phyloP scores from a whole-genome alignment of 345 rosid genomes.

The Viola odorata region DNA sequence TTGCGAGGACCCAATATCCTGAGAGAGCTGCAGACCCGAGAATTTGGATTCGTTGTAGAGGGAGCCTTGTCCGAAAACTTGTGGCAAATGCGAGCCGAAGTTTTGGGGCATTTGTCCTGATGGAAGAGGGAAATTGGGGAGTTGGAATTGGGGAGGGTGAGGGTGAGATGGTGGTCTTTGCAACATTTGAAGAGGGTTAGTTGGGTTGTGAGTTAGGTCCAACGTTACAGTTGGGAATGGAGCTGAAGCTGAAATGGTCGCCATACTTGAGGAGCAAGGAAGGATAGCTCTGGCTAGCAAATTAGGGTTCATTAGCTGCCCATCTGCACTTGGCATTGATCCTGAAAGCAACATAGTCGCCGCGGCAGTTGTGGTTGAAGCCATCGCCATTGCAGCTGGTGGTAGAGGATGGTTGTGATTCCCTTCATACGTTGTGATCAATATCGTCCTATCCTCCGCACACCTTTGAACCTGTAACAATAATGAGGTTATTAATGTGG shows the following conservation, averaged over 20 bases:
- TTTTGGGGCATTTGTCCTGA: slow-evolving; percentile 65
- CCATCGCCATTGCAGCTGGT: slow-evolving; percentile 91
- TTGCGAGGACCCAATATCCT: slow-evolving; percentile 36
- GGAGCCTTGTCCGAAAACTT: slow-evolving; percentile 50
- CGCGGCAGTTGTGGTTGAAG: slow-evolving; percentile 84
- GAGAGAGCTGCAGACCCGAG: slow-evolving; percentile 82
- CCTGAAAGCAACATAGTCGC: slow-evolving; percentile 90
- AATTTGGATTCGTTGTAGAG: slow-evolving; percentile 78
- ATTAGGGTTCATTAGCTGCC: slow-evolving; percentile 66
- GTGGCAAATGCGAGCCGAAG: slow-evolving; percentile 78
- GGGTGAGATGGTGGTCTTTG: slow-evolving; percentile 40
- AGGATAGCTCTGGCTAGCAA: slow-evolving; percentile 78
- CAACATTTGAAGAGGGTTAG: slow-evolving; percentile 39
- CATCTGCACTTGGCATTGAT: slow-evolving; percentile 86
- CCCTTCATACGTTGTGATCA: slow-evolving; percentile 93
- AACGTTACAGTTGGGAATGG: slow-evolving; percentile 93
- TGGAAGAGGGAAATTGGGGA: slow-evolving; percentile 44
- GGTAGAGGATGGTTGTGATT: slow-evolving; percentile 94
- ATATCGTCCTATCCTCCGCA: slow-evolving; percentile 74
- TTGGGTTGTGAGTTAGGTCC: slow-evolving; percentile 74
- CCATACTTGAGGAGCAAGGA: slow-evolving; percentile 86
- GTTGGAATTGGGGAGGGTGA: slow-evolving; percentile 12
- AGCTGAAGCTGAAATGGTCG: slow-evolving; percentile 93
- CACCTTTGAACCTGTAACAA: slow-evolving; percentile 78
- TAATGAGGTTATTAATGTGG: neutral